Evolutionary conservation across 345 rosid species (phyloP), one percentile per base, ranked within the genome.

Genomic region (Eucalyptus polyanthemos): DNA sequence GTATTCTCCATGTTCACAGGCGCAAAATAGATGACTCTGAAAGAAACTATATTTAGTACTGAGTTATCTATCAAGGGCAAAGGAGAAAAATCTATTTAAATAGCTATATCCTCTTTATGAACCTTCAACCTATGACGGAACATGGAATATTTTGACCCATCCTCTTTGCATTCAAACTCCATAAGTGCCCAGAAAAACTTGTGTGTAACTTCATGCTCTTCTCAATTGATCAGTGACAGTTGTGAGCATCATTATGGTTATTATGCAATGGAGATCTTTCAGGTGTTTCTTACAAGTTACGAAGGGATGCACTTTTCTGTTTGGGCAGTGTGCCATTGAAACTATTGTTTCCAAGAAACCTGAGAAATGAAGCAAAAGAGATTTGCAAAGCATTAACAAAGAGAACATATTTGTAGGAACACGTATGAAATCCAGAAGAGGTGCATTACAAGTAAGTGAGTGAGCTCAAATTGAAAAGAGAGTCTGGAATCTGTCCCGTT

Each of bases 291-390:
- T 89, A 96, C 99, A 97, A 92, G 89, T 93, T 92, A 53, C 24
- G 53, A 86, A 97, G 95, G 56, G 89, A 83, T 81, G 91, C 49
- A 65, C 91, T 92, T 87, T 94, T 97, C 86, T 87, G 90, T 88
- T 89, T 50, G 14, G 99, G 96, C 86, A 97, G 93, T 13, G 93
- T 86, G 88, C 97, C 98, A 88, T 88, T 92, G 49, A 97, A 90
- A 72, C 45, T 88, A 89, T 95, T 95, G 87, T 92, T 92, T 91
- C 96, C 96, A 62, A 95, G 93, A 90, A 95, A 96, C 94, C 99
- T 97, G 92, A 60, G 72, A 14, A 89, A 29, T 51, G 88, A 88
- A 80, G 92, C 53, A 50, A 34, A 34, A 89, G 24, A 88, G 25
- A 86, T 17, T 62, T 86, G 34, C 58, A 62, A 14, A 53, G 72